phyloP scores from a whole-genome alignment of 768 basidiomycete species.

The Tulasnella sp. region DNA sequence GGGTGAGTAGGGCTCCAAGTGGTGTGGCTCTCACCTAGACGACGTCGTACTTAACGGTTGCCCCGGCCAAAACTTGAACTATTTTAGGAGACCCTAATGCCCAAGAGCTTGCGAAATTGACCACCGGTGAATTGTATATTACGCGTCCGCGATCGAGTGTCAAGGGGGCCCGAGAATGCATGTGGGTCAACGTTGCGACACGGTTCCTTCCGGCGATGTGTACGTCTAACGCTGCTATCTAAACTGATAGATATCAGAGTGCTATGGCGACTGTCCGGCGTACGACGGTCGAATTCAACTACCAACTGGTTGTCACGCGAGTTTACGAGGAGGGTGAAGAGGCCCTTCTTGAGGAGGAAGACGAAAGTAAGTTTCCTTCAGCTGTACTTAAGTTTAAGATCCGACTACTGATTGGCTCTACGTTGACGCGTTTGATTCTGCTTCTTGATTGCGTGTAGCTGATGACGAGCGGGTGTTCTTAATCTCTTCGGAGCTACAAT shows the following conservation, averaged over 20 bases:
- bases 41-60: not conserved
- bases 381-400: not conserved
- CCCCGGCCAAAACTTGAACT: not conserved
- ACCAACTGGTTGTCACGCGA: conserved; percentile 90
- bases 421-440: not conserved
- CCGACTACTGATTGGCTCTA: conserved; percentile 39
- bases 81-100: conserved; percentile 86
- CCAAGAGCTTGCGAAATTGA: conserved; percentile 92
- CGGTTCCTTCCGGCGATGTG: not conserved
- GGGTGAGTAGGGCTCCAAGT: conserved; percentile 62
- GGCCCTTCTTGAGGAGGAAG: conserved; percentile 91
- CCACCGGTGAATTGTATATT: conserved; percentile 87
- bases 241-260: conserved; percentile 76
- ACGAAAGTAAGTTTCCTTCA: conserved; percentile 61
- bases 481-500: conserved; percentile 87
- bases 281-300: conserved; percentile 67
- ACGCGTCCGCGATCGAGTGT: conserved; percentile 83
- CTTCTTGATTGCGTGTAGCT: conserved; percentile 52
- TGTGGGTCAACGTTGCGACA: conserved; percentile 59
- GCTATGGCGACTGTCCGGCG: conserved; percentile 93
- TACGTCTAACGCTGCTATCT: not conserved
- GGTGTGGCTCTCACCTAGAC: not conserved
- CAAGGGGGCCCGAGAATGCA: conserved; percentile 94
- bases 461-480: conserved; percentile 94
- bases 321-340: conserved; percentile 98